Conservation (phyloP, 352 stramenopile genomes). For the Phytophthora megakarya region DNA sequence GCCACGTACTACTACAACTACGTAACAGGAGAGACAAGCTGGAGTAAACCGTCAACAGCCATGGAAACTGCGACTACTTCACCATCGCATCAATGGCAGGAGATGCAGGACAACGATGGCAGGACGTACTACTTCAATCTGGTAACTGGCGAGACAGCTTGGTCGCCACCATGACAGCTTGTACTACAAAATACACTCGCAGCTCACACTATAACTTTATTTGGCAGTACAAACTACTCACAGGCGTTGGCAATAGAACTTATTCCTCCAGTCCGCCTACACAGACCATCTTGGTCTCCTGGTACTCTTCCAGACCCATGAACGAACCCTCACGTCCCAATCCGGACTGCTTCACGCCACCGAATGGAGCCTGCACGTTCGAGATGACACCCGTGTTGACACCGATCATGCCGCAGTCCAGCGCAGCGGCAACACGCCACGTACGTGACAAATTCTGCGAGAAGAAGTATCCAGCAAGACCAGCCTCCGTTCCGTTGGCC, state of each 20-base stretch:
- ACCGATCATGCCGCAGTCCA: conserved; percentile 96
- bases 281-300: conserved; percentile 97
- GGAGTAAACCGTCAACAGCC: conserved; percentile 21
- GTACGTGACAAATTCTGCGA: conserved; percentile 89
- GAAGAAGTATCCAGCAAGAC: conserved; percentile 96
- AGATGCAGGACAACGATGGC: conserved; percentile 32
- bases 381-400: conserved; percentile 93
- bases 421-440: conserved; percentile 80
- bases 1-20: conserved; percentile 56
- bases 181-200: neutral
- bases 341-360: conserved; percentile 90
- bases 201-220: conserved; percentile 31
- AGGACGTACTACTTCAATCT: conserved; percentile 51
- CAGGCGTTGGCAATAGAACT: neutral
- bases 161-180: conserved; percentile 16
- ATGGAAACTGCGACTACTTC: neutral
- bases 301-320: conserved; percentile 94
- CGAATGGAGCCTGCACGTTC: conserved; percentile 89
- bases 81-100: conserved; percentile 22
- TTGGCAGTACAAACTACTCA: conserved; percentile 7
- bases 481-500: conserved; percentile 93
- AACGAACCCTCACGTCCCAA: conserved; percentile 90
- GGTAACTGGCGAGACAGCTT: conserved; percentile 44
- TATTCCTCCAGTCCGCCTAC: conserved; percentile 66
- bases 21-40: conserved; percentile 49